Conservation (phyloP, 2,329 filamentous ascomycete species). For the Cladophialophora immunda region DNA sequence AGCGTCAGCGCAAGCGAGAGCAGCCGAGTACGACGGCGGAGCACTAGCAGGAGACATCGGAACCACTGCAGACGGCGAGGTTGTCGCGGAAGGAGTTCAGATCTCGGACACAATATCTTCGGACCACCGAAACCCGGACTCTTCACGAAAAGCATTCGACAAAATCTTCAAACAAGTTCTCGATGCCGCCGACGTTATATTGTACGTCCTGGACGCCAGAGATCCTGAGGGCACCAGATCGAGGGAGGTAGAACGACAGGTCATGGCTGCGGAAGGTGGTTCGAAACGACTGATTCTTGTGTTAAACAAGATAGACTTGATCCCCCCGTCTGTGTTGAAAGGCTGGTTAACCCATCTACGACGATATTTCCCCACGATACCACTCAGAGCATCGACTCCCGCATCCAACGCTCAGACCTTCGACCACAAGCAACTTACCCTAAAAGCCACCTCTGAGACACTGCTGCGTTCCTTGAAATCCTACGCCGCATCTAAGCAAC, state of each 20-base stretch:
- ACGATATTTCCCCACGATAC: slow-evolving; percentile 89
- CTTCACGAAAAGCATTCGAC: slow-evolving; percentile 87
- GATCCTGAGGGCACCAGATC: slow-evolving; percentile 92
- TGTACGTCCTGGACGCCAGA: slow-evolving; percentile 91
- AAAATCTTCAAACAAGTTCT: slow-evolving; percentile 96
- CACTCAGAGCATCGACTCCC: slow-evolving; percentile 82
- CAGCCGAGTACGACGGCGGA: slow-evolving; percentile 75
- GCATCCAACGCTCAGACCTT: slow-evolving; percentile 89
- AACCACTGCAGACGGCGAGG: slow-evolving; percentile 56
- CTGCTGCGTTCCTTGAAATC: slow-evolving; percentile 91
- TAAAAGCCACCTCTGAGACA: slow-evolving; percentile 83
- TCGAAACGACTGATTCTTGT: slow-evolving; percentile 90
- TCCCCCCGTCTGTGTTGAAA: slow-evolving; percentile 82
- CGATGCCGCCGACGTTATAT: slow-evolving; percentile 86
- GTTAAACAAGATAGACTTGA: slow-evolving; percentile 93
- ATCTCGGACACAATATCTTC: slow-evolving; percentile 33
- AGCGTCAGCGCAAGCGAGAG: slow-evolving; percentile 81
- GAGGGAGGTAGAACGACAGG: slow-evolving; percentile 85
- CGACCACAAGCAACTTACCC: slow-evolving; percentile 88
- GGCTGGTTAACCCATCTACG: slow-evolving; percentile 85
- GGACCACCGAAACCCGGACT: slow-evolving; percentile 56
- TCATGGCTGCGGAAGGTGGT: slow-evolving; percentile 85
- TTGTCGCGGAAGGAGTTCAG: slow-evolving; percentile 58
- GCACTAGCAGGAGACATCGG: slow-evolving; percentile 68
- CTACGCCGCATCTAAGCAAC: slow-evolving; percentile 80